Evolutionary conservation across 495 filamentous ascomycete genomes (phyloP), one percentile per base, ranked within the genome.

Genomic region (Penicillium goetzii): DNA sequence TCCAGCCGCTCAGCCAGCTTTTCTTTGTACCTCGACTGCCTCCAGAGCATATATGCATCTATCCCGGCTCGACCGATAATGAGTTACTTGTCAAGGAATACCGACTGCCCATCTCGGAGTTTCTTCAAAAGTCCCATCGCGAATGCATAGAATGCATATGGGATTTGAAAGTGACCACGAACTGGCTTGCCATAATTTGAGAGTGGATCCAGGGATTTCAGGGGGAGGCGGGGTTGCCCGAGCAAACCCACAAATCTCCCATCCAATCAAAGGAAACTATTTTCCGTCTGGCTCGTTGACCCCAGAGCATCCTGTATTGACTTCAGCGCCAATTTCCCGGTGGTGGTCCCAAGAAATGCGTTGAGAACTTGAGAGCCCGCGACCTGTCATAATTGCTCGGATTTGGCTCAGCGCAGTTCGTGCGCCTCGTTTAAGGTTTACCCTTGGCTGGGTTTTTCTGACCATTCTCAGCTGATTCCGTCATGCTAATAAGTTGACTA

Each of bases 241-340:
- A 19, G 41, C 23, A 15, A 12, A 32, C 30, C 41, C 56, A 49
- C 9, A 34, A 11, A 25, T 47, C 3, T 7, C n/a, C 10, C 30
- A 9, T 40, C 43, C 26, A 49, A 49, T 33, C 23, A 34, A 32
- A 8, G 19, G 26, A n/a, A 15, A 41, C 26, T 21, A 28, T 14
- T 15, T 3, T 34, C 4, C 3, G 28, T 47, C 25, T 23, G 43
- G 10, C 43, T 47, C 0, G n/a, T 10, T 58, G 11, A 58, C 56
- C 41, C 41, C 40, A 41, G 56, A 33, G 25, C 9, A 3, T 47
- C 19, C 41, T n/a, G 25, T 34, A 34, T 47, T 58, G 34, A 17
- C 34, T 45, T 57, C 52, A 36, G 19, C 32, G 52, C 52, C 52
- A 55, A 55, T 33, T 14, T 15, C 52, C 30, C n/a, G 4, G 25